Base-by-base conservation (phyloP, 768 basidiomycete genomes). In the Lactarius akahatsu region DNA sequence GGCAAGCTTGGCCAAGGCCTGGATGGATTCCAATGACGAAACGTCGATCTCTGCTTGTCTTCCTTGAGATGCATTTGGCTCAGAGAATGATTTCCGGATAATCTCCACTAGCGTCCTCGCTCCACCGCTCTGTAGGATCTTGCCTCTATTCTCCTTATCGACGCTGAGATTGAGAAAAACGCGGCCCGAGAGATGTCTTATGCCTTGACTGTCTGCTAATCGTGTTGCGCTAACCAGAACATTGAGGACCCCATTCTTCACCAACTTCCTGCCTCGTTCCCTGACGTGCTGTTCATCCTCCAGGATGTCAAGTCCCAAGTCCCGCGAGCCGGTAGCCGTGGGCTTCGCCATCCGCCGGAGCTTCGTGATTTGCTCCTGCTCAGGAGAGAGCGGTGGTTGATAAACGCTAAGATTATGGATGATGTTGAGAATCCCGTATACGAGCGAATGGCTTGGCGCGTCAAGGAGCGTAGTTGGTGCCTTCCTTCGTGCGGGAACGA, bases 1-100 rank as follows among this genome's bases (percentile, higher is more conserved):
- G 55, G 92, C 80, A 32, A 99, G 86, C 74, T 98, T 97, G 18
- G 95, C 92, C 32, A 97, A 79, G 2, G 94, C 95, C 75, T 98
- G 96, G 32, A 92, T 85, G 1, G 94, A 81, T 20, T 84, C 79
- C 15, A 94, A 77, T 57, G 83, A 80, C 0, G 78, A 69, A 6
- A 76, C 71, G 54, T 84, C 83, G 15, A 85, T 67, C 47, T 75
- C 72, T 32, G 74, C 66, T 63, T 70, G 56, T 38, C 70, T 45
- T 28, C 63, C 16, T 23, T 72, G 61, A 9, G 73, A 71, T 20
- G 77, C 69, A 13, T 76, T 54, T 38, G 75, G 57, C 16, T 80
- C 69, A n/a, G 80, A 74, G 28, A 81, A 62, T 2, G 78, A 73
- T 23, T 80, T 80, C 68, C 83, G 84, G 67, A 90, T 89, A 66